Evolutionary conservation across 2,329 filamentous ascomycete genomes (phyloP).

Genomic region (Fusarium sp.): DNA sequence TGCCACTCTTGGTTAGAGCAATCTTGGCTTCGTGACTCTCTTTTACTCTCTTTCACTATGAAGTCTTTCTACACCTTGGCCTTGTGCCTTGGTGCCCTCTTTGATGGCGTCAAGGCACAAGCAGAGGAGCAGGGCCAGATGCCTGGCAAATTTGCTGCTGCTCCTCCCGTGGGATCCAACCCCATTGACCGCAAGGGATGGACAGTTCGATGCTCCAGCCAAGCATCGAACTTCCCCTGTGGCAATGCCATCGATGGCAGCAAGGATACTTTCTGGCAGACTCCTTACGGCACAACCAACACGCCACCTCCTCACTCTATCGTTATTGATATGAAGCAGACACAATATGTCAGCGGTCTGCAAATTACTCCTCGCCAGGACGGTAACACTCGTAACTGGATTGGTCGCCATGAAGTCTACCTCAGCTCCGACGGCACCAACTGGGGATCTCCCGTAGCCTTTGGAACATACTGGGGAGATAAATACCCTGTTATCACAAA

Average conservation of each 20-base stretch:
- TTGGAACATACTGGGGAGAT: conserved; percentile 36
- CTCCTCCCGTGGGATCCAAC: conserved; percentile 27
- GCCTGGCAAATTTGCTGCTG: conserved; percentile 24
- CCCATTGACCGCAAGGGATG: conserved; percentile 33
- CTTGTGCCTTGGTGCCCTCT: conserved; percentile 19
- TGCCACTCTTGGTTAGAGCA: conserved; percentile 13
- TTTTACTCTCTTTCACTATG: conserved; percentile 10
- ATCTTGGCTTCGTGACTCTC: background rate
- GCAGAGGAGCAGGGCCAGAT: conserved; percentile 16
- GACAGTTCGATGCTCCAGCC: conserved; percentile 35
- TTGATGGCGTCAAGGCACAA: conserved; percentile 5
- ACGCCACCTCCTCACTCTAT: conserved; percentile 28
- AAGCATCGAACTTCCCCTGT: conserved; percentile 20
- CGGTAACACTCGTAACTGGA: conserved; percentile 25
- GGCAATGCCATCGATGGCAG: conserved; percentile 31
- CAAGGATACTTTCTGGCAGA: conserved; percentile 35
- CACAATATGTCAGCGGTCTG: conserved; percentile 32
- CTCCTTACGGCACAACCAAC: conserved; percentile 28
- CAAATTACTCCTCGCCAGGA: conserved; percentile 33
- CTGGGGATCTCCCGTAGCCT: conserved; percentile 33
- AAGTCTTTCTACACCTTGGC: conserved; percentile 7
- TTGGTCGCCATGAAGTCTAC: conserved; percentile 27
- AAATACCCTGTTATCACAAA: conserved; percentile 31
- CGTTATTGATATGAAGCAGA: conserved; percentile 31
- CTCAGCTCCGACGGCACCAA: conserved; percentile 32